Base-by-base conservation (phyloP, 2,329 filamentous ascomycete species). In the Diaporthe helianthi region DNA sequence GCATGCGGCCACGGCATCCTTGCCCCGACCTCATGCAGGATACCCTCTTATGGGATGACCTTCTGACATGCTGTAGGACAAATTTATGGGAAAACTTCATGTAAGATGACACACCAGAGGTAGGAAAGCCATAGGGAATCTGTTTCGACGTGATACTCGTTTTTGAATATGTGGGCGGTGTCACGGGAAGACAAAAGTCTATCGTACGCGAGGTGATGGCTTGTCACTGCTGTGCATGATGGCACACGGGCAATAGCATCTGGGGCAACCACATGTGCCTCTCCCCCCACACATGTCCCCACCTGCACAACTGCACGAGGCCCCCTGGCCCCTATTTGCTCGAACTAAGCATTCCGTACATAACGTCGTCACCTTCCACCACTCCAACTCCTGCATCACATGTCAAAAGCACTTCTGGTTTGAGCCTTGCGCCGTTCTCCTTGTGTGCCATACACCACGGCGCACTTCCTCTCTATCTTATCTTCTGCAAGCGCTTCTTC, bases 261-360 rank as follows among this genome's bases (percentile, higher is more conserved):
- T 22, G 51, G 51, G 19, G 26, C 26, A 60, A 22, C 55, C 55
- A 38, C 36, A 33, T 29, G n/a, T n/a, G n/a, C n/a, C n/a, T n/a
- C n/a, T n/a, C 15, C 49, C 38, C 54, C 63, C 51, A 47, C 46
- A 65, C 61, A 52, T 41, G 46, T 15, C 31, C 60, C 67, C 58
- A 49, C 41, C 36, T 61, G 26, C 41, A 33, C 17, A 63, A 13
- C 58, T 49, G 41, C 8, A 24, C 44, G 13, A 26, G 44, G 29
- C 58, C 58, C n/a, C 58, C 58, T 49, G 58, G 58, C 58, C 58
- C 58, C 58, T 63, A 63, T 63, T 49, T 36, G 58, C 58, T 49
- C 29, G 29, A 12, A 22, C 44, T 36, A 26, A 46, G 44, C 13
- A 49, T 22, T 22, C 44, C 58, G 31, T 49, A 49, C 22, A 36